Evolutionary conservation across 352 stramenopile species (phyloP).

Genomic region (Globisporangium paddicum): DNA sequence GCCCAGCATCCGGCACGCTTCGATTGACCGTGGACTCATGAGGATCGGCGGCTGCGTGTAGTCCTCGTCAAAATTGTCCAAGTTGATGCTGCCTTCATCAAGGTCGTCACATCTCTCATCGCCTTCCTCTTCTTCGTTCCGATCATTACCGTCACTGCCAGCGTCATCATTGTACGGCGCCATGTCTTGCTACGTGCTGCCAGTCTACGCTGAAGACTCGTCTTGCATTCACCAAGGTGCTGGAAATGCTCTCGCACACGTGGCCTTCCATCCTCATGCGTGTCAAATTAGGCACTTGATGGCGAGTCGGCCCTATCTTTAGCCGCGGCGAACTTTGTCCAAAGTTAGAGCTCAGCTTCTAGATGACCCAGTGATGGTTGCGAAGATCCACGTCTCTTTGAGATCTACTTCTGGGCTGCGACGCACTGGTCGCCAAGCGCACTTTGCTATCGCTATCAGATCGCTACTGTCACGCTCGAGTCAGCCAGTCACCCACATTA

Average conservation of each 20-base stretch:
- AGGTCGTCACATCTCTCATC: not conserved
- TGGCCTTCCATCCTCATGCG: not conserved
- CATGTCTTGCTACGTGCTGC: not conserved
- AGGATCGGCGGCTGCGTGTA: conserved; percentile 33
- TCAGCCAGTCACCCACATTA: not conserved
- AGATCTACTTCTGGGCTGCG: not conserved
- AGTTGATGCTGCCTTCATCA: conserved; percentile 22
- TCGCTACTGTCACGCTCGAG: not conserved
- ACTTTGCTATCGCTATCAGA: not conserved
- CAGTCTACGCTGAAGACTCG: not conserved
- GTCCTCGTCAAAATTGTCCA: conserved; percentile 69
- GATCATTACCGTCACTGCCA: not conserved
- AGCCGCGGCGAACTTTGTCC: not conserved
- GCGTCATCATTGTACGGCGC: not conserved
- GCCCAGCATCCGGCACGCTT: conserved; percentile 68
- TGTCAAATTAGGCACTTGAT: not conserved
- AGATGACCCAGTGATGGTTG: not conserved
- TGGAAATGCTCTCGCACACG: not conserved
- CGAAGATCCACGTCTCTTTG: not conserved
- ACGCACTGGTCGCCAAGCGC: not conserved
- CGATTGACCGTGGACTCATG: conserved; percentile 63
- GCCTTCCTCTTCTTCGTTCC: not conserved
- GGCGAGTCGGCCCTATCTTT: not conserved
- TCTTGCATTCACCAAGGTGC: not conserved
- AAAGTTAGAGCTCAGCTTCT: not conserved